Evolutionary conservation across 345 rosid genomes (phyloP).

Genomic region (Mangifera indica): DNA sequence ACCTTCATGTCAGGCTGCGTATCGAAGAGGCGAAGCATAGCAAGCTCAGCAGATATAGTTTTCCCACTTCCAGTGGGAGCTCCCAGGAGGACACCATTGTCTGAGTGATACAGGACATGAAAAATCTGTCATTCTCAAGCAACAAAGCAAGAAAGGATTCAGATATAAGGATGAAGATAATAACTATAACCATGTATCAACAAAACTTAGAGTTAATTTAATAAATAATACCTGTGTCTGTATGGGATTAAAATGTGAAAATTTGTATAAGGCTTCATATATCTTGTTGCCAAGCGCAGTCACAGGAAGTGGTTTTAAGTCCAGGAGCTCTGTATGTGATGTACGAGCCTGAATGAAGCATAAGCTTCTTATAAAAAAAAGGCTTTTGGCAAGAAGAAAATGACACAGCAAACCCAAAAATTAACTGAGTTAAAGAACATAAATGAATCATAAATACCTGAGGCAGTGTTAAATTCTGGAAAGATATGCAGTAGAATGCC

Average conservation of each 20-base stretch:
- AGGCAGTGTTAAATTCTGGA: slow-evolving; percentile 81
- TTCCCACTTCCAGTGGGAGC: slow-evolving; percentile 99
- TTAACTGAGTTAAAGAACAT: not conserved
- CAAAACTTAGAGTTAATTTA: slow-evolving; percentile 18
- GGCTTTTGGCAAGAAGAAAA: not conserved
- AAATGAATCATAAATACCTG: slow-evolving; percentile 50
- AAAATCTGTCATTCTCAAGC: slow-evolving; percentile 60
- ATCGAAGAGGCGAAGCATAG: slow-evolving; percentile 90
- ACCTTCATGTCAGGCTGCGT: slow-evolving; percentile 99
- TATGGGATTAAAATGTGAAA: slow-evolving; percentile 97
- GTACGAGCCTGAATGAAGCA: slow-evolving; percentile 65
- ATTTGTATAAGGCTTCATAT: slow-evolving; percentile 75
- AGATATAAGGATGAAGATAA: slow-evolving; percentile 6
- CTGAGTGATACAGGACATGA: slow-evolving; percentile 87
- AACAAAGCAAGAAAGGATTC: slow-evolving; percentile 18
- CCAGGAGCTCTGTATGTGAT: slow-evolving; percentile 89
- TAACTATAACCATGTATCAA: slow-evolving; percentile 16
- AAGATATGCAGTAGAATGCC: slow-evolving; percentile 86
- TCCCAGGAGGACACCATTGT: slow-evolving; percentile 88
- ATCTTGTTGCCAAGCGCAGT: slow-evolving; percentile 66
- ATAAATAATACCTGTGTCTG: slow-evolving; percentile 79
- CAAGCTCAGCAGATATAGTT: slow-evolving; percentile 97
- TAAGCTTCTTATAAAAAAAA: slow-evolving; percentile 26
- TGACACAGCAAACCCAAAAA: slow-evolving; percentile 5
- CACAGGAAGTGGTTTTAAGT: slow-evolving; percentile 92